These are phyloP conservation scores for Aspergillus alliaceus DNA, from an alignment of 2,329 filamentous ascomycete species.

Conservation along the genomic window DNA sequence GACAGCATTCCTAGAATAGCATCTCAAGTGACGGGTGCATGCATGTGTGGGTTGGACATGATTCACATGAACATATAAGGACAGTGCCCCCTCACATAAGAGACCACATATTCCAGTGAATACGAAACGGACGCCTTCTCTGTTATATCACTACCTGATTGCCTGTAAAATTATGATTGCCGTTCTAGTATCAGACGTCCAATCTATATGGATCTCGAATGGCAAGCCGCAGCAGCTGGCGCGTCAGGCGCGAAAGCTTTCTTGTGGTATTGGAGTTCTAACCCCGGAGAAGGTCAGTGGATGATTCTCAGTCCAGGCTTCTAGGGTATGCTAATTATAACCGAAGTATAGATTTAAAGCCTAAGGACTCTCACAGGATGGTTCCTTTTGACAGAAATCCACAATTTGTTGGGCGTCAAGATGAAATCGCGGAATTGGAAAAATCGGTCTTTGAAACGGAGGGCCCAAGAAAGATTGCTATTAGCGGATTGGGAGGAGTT, in stretches of 20 bases:
- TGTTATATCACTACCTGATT: no score
- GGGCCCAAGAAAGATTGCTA: conserved; percentile 14
- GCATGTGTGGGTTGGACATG: no score
- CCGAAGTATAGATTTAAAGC: background rate
- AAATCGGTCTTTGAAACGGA: background rate
- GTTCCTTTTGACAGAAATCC: conserved; percentile 7
- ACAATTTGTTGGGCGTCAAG: conserved; percentile 11
- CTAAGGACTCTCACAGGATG: background rate
- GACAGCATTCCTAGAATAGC: no score
- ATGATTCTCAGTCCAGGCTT: background rate
- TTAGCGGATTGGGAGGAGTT: conserved; percentile 26
- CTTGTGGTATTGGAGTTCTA: background rate
- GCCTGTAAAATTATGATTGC: no score
- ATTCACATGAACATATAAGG: no score
- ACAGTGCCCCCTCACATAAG: no score
- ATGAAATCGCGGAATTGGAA: conserved; percentile 7
- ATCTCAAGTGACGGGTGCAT: no score
- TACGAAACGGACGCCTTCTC: no score
- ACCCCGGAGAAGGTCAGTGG: background rate
- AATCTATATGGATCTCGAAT: no score
- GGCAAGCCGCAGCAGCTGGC: no score
- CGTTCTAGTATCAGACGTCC: no score
- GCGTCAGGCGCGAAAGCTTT: background rate
- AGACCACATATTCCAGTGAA: no score
- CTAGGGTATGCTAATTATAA: background rate